Evolutionary conservation across 2,329 filamentous ascomycete genomes (phyloP), one percentile per base, ranked within the genome.

Genomic region (Diaporthe australafricana): DNA sequence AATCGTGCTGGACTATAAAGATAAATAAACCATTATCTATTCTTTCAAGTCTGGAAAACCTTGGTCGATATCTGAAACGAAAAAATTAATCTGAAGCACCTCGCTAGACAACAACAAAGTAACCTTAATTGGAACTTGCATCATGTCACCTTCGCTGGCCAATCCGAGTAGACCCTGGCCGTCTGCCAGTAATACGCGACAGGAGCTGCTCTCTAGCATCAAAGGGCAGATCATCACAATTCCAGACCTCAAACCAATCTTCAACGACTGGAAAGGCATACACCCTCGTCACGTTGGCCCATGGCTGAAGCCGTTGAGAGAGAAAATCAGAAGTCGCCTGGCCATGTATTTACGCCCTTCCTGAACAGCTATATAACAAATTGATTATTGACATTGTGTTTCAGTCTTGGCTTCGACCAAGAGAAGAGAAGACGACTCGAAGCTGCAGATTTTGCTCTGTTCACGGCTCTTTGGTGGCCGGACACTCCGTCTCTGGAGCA

Each of bases 401-500:
- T 8, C 35, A 75, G 70, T 42, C 68, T 75, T 11, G 42, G 32
- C 9, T 67, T 72, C 35, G 57, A 30, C 17, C n/a, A 70, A 27
- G 69, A 68, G n/a, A 76, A 72, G 35, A 35, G 73, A 16, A 69
- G 70, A 16, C 72, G 70, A 22, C 68, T 78, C 3, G 75, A 77
- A 55, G 66, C 55, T 9, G 68, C 75, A 16, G 76, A 78, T 53
- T 75, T 76, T 45, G 75, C 71, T 8, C 52, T 76, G 7, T 77
- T 78, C 53, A 75, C 74, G 48, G 74, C 77, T 11, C 68, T 74
- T 32, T 78, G 77, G 76, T 78, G 76, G 76, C 76, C 77, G 2
- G 53, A 75, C 11, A 74, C 75, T 11, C 47, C 55, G n/a, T 60
- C 66, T 20, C 69, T 74, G 30, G 73, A 70, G 12, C 50, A 72